Base-by-base conservation (phyloP, 305 asterid genomes). In the Plantago lanceolata region DNA sequence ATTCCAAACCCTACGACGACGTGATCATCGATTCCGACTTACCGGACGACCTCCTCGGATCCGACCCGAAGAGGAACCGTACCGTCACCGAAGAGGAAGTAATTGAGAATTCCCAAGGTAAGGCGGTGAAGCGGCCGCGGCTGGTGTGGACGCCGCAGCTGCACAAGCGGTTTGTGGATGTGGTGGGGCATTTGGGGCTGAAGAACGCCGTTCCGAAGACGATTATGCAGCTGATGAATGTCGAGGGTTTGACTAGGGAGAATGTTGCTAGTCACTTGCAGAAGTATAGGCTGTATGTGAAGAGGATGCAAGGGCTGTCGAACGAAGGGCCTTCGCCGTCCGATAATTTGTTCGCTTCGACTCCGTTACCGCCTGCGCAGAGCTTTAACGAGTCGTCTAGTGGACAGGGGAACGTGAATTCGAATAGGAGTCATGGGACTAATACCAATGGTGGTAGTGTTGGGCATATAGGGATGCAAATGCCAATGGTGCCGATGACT, bases 371-470 rank as follows among this genome's bases (percentile, higher is more conserved):
- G 57, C 68, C 24, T 14, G 44, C 54, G 4, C 92, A 82, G 82
- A 82, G 88, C 75, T 77, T 82, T 61, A 88, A 73, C 16, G 91
- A 87, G 67, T 77, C 88, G 1, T 78, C 89, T 29, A 68, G 82
- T 60, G 81, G 62, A 0, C 60, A 55, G 14, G 62, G 62, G 7
- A 40, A 59, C 37, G 35, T 15, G 9, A 61, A 26, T 45, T 14
- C 18, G 5, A 73, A 56, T 65, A 48, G 40, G 18, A 61, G 19
- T 47, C 52, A 26, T 61, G 20, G 20, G n/a, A 44, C 3, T 44
- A 44, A 5, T 43, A 44, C 16, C 40, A 58, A 37, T 58, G 12
- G 20, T 35, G 48, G 5, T 18, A 33, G 26, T 18, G n/a, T 9
- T 47, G n/a, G 68, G 58, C 83, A 81, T 51, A 64, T 37, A 2